A percentile compares a stretch with the other conserved stretches of the same genome.
These are phyloP conservation scores for Aspergillus indologenus DNA, from an alignment of 495 filamentous ascomycete genomes.

Conservation along the genomic window DNA sequence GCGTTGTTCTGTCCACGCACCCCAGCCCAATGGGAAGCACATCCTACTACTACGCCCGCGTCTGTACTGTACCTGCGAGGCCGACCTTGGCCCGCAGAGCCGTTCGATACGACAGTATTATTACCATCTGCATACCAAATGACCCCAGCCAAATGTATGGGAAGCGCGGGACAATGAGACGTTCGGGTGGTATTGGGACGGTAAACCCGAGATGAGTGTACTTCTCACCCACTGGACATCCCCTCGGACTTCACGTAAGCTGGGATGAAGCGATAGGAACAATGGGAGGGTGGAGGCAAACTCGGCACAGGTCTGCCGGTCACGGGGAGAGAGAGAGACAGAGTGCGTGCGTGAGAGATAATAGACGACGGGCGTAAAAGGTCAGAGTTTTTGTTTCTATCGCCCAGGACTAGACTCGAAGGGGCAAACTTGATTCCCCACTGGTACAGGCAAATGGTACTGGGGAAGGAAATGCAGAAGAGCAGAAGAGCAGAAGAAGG, in stretches of 20 bases:
- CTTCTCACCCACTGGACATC: background rate
- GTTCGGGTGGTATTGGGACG: background rate
- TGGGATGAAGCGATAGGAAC: constrained; percentile 1
- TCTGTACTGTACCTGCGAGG: background rate
- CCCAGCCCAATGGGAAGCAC: background rate
- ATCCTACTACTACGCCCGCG: background rate
- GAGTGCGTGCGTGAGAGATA: constrained; percentile 11
- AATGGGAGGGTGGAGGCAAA: constrained; percentile 19
- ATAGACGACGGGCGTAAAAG: constrained; percentile 20
- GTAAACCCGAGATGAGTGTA: background rate
- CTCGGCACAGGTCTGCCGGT: constrained; percentile 31
- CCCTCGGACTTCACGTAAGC: background rate
- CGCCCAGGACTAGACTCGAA: constrained; percentile 15
- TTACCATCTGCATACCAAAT: background rate
- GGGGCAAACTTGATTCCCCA: constrained; percentile 10
- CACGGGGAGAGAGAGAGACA: constrained; percentile 12
- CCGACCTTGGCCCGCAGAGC: constrained; percentile 5
- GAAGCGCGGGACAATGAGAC: background rate
- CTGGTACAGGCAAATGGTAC: background rate
- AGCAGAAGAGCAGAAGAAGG: constrained; percentile 4
- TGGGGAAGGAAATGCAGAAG: background rate
- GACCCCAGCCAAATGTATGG: too few relatives aligned
- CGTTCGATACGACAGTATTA: background rate
- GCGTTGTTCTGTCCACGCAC: background rate
- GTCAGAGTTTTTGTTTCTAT: constrained; percentile 23